phyloP scores from a whole-genome alignment of 2,329 filamentous ascomycete genomes.

The Lomentospora prolificans region DNA sequence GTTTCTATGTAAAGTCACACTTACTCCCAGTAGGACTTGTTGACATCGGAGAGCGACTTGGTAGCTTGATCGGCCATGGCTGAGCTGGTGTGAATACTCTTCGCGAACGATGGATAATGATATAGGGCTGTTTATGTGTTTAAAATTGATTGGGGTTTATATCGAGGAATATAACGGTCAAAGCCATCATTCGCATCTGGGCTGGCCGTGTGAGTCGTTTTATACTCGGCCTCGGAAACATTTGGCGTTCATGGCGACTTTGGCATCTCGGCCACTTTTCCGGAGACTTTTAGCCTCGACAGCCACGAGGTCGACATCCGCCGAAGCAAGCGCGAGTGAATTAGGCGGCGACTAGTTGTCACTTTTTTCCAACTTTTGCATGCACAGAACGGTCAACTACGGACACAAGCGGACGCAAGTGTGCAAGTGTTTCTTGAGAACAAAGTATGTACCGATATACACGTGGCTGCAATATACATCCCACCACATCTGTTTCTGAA shows the following conservation, averaged over 20 bases:
- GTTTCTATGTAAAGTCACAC: background rate
- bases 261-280: constrained; percentile 1
- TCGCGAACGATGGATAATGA: background rate
- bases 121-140: background rate
- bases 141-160: background rate
- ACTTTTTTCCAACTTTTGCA: too few species aligned
- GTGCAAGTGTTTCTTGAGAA: too few species aligned
- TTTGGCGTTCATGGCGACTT: background rate
- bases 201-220: background rate
- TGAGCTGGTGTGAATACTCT: background rate
- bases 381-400: too few species aligned
- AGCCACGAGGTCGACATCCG: background rate
- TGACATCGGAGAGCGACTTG: constrained; percentile 10
- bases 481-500: too few species aligned
- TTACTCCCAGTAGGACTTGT: constrained; percentile 12
- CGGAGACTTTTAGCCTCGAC: constrained; percentile 4
- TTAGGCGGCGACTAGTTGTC: too few species aligned
- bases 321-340: too few species aligned
- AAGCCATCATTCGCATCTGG: background rate
- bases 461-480: too few species aligned
- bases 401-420: too few species aligned
- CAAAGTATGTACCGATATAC: too few species aligned
- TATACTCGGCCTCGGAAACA: constrained; percentile 2
- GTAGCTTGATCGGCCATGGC: constrained; percentile 3
- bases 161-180: too few species aligned